Evolutionary conservation across 345 rosid species (phyloP).

Genomic region (Populus nigra): DNA sequence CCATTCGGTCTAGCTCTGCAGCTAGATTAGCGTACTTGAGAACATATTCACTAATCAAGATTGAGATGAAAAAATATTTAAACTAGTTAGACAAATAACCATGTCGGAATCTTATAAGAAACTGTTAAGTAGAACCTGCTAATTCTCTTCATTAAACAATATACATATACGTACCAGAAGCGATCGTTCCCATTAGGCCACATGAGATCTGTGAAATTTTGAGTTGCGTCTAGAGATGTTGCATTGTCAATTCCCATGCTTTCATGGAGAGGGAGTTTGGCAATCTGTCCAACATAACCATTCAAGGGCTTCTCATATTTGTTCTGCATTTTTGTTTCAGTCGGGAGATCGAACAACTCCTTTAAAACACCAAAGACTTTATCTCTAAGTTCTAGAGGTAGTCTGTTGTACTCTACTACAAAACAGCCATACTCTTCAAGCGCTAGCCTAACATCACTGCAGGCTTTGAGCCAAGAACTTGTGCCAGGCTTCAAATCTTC

Average conservation of each 20-base stretch:
- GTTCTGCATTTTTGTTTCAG: constrained; percentile 53
- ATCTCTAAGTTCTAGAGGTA: constrained; percentile 30
- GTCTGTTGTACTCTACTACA: constrained; percentile 35
- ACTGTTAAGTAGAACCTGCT: no score
- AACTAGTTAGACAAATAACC: neutral
- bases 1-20: constrained; percentile 42
- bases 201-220: constrained; percentile 51
- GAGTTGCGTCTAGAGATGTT: constrained; percentile 35
- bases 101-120: neutral
- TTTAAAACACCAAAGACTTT: constrained; percentile 37
- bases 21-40: constrained; percentile 41
- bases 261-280: constrained; percentile 63
- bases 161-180: constrained; percentile 43
- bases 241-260: constrained; percentile 68
- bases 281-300: constrained; percentile 65
- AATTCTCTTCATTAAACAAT: no score
- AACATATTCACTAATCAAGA: constrained; percentile 12
- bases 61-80: neutral
- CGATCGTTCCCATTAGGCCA: constrained; percentile 64
- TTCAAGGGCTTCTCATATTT: constrained; percentile 52
- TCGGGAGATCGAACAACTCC: constrained; percentile 62
- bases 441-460: constrained; percentile 44
- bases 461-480: constrained; percentile 35
- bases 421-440: constrained; percentile 72
- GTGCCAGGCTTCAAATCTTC: constrained; percentile 43